These are phyloP conservation scores for Malassezia arunalokei DNA, from an alignment of 1,284 basidiomycete species.

Conservation along the genomic window DNA sequence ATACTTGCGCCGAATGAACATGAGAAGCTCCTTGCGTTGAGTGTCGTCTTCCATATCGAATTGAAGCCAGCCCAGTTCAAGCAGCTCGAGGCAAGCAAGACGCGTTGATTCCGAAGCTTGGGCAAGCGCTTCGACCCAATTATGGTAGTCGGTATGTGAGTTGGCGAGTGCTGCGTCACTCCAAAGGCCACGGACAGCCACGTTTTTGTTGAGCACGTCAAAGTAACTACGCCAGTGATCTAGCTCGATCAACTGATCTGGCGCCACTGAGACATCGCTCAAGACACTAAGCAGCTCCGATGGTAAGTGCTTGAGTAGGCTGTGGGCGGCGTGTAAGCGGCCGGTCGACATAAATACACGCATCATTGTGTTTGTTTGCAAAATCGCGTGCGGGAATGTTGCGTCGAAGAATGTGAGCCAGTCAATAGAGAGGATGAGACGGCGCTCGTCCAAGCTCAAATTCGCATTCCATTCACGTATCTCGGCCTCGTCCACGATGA, in stretches of 20 bases:
- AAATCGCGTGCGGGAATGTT: constrained; percentile 38
- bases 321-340: constrained; percentile 34
- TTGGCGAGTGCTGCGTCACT: constrained; percentile 7
- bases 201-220: constrained; percentile 28
- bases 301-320: constrained; percentile 31
- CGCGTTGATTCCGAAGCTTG: constrained; percentile 47
- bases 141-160: constrained; percentile 25
- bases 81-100: constrained; percentile 46
- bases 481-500: background rate
- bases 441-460: constrained; percentile 22
- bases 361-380: constrained; percentile 35
- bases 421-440: constrained; percentile 75
- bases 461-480: constrained; percentile 9
- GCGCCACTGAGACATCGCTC: constrained; percentile 15
- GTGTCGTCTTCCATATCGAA: constrained; percentile 20
- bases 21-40: constrained; percentile 54
- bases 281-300: constrained; percentile 22
- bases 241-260: constrained; percentile 31
- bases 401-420: constrained; percentile 67
- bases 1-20: constrained; percentile 72
- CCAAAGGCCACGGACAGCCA: constrained; percentile 30
- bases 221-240: constrained; percentile 40
- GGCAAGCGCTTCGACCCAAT: constrained; percentile 23
- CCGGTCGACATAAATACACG: constrained; percentile 34
- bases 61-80: constrained; percentile 50